These are phyloP conservation scores for Solanum hybrid DNA, from an alignment of 305 asterid genomes.

Conservation along the genomic window DNA sequence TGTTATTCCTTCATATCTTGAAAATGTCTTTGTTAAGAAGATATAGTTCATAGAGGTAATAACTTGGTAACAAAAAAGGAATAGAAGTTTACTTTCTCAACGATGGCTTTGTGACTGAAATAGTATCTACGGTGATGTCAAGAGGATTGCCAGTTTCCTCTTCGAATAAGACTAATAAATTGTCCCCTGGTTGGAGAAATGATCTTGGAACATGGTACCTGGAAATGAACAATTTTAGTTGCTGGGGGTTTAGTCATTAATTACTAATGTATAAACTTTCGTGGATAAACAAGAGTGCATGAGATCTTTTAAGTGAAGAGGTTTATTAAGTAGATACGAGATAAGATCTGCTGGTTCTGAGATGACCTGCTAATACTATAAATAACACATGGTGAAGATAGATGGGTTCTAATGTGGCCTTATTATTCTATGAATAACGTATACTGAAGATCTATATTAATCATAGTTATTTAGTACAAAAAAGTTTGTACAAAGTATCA, in stretches of 20 bases:
- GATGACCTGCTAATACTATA: neutral
- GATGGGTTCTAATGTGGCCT: neutral
- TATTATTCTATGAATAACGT: neutral
- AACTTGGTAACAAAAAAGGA: slow-evolving; percentile 23
- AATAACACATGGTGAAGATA: neutral
- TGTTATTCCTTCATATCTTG: slow-evolving; percentile 29
- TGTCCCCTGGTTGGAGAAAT: slow-evolving; percentile 47
- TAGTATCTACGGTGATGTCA: slow-evolving; percentile 45
- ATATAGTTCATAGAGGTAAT: slow-evolving; percentile 19
- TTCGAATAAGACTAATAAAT: slow-evolving; percentile 58
- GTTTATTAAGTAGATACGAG: neutral
- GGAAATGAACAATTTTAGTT: slow-evolving; percentile 5
- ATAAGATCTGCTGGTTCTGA: neutral
- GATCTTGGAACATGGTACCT: slow-evolving; percentile 91
- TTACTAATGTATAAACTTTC: neutral
- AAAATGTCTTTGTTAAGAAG: slow-evolving; percentile 28
- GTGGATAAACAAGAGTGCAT: neutral
- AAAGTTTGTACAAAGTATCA: neutral
- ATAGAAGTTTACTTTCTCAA: slow-evolving; percentile 29
- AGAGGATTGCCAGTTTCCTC: slow-evolving; percentile 76
- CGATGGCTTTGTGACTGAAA: slow-evolving; percentile 38
- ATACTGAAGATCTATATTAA: neutral
- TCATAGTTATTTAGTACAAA: neutral
- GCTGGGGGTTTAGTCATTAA: neutral
- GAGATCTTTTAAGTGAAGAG: neutral